Percentiles rank a stretch among this genome's conserved stretches.
These are phyloP conservation scores for Vitis vinifera DNA, from an alignment of 164 flowering plant genomes.

Conservation along the genomic window ASM3070453v1 NC_081817.1:22327001-22327500, in stretches of 20 bases:
- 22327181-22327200: neutral
- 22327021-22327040: slow-evolving; percentile 9
- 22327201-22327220: neutral
- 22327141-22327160: neutral
- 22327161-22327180: neutral
- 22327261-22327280: slow-evolving; percentile 7
- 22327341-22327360: slow-evolving; percentile 91
- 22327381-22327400: slow-evolving; percentile 82
- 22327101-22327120: slow-evolving; percentile 93
- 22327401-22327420: slow-evolving; percentile 69
- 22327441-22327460: neutral
- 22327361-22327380: slow-evolving; percentile 83
- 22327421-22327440: neutral
- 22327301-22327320: slow-evolving; percentile 89
- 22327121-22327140: slow-evolving; percentile 31
- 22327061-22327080: slow-evolving; percentile 69
- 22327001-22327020: neutral
- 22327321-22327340: slow-evolving; percentile 79
- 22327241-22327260: neutral
- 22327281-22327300: slow-evolving; percentile 65
- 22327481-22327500: too few relatives aligned
- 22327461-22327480: neutral
- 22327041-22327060: slow-evolving; percentile 79
- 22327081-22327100: slow-evolving; percentile 67
- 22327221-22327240: neutral